These are phyloP conservation scores for Xylaria intraflava DNA, from an alignment of 495 filamentous ascomycete species.

Conservation along the genomic window DNA sequence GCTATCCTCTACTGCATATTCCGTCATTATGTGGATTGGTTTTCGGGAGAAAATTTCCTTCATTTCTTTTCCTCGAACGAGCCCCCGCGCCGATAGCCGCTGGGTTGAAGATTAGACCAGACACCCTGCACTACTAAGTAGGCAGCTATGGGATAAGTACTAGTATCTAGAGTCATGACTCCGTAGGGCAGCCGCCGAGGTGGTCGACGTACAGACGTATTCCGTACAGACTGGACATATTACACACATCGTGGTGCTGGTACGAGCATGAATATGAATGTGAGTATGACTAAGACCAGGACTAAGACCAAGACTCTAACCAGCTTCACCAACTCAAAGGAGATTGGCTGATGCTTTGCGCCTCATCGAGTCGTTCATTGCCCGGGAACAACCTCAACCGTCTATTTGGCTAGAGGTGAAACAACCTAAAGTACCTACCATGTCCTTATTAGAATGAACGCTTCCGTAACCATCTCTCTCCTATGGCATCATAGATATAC, in stretches of 20 bases:
- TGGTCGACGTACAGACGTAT: no score
- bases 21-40: background rate
- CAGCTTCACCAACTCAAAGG: background rate
- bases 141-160: background rate
- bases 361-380: background rate
- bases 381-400: background rate
- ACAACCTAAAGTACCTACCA: no score
- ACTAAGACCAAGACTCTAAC: no score
- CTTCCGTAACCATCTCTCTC: no score
- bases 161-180: no score
- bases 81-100: slow-evolving; percentile 5
- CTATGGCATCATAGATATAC: no score
- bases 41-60: background rate
- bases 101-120: background rate
- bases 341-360: background rate
- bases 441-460: no score
- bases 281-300: no score
- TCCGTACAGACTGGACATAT: no score
- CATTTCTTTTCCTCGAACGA: background rate
- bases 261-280: no score
- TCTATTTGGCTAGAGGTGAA: slow-evolving; percentile 1
- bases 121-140: background rate
- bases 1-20: background rate
- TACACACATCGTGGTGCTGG: no score
- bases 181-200: no score